Evolutionary conservation across 345 rosid genomes (phyloP).

Genomic region (Jatropha curcas): DNA sequence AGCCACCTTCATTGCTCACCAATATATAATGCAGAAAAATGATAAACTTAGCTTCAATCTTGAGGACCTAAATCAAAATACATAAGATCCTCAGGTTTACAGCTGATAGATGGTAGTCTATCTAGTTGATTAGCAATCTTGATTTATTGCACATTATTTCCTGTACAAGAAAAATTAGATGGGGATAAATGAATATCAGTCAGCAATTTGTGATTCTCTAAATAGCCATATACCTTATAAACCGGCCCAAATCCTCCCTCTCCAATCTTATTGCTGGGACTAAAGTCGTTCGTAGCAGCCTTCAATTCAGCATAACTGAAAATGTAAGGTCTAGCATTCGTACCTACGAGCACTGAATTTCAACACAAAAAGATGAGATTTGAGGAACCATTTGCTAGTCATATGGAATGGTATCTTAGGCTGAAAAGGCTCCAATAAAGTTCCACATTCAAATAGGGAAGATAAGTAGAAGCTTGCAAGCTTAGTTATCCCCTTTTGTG

Average conservation of each 20-base stretch:
- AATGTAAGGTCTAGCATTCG: slow-evolving; percentile 57
- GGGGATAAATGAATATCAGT: not conserved
- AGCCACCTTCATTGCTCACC: too few species aligned
- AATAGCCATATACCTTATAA: slow-evolving; percentile 45
- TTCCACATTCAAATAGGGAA: not conserved
- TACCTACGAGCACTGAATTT: slow-evolving; percentile 49
- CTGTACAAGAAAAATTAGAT: not conserved
- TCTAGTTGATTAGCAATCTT: not conserved
- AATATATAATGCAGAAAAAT: too few species aligned
- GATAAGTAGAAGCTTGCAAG: not conserved
- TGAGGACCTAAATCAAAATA: too few species aligned
- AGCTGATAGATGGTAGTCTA: too few species aligned
- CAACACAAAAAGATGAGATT: slow-evolving; percentile 15
- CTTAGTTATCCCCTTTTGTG: too few species aligned
- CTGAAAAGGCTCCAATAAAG: not conserved
- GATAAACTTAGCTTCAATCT: too few species aligned
- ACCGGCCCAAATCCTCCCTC: slow-evolving; percentile 91
- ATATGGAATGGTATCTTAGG: not conserved
- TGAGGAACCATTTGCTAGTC: not conserved
- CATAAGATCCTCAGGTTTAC: too few species aligned
- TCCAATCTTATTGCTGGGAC: slow-evolving; percentile 63
- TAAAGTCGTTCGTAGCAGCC: slow-evolving; percentile 65
- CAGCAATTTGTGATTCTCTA: not conserved
- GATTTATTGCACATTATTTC: not conserved
- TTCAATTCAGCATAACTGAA: slow-evolving; percentile 59